Base-by-base conservation (phyloP, 495 filamentous ascomycete species). In the Xylaria bambusicola region DNA sequence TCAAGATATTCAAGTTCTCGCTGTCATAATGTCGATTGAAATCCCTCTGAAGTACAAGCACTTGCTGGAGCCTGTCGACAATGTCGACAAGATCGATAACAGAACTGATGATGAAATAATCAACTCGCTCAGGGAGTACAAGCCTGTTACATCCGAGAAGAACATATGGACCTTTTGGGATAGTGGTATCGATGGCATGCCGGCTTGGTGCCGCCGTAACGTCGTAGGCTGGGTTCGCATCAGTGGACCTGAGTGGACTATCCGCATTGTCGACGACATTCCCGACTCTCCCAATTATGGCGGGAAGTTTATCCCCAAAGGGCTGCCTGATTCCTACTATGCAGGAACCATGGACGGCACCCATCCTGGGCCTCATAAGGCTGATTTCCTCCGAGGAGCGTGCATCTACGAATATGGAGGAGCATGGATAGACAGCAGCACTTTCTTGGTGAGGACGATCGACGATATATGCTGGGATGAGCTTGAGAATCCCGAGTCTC, bases 131-230 rank as follows among this genome's bases (percentile, higher is more conserved):
- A 10, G 12, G 17, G 24, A 44, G 5, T 54, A 21, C 17, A 36
- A 33, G 18, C 63, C 65, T 2, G 56, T 70, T 6, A 69, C 60
- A 29, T 66, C 61, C 10, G 69, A 70, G 47, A 72, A 69, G 56
- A 72, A 72, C 36, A 56, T 72, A 31, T 72, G 69, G 69, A 47
- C 61, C 17, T 72, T 59, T 50, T 72, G 69, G 69, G 62, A 72
- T 31, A 62, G 65, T 2, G 69, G 67, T 5, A 36, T 72, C 12
- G 8, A 36, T 9, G 36, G 53, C 15, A 68, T 72, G 65, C 67
- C 67, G 2, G n/a, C 36, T 10, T 72, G 69, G 69, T 68, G 67
- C 50, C 63, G 58, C 31, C 57, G 62, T 8, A 72, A 70, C 24
- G 48, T 59, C 41, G 36, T 72, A 47, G 29, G 36, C 66, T 31